Base-by-base conservation (phyloP, 2,329 filamentous ascomycete species). In the Meredithiella fracta region DNA sequence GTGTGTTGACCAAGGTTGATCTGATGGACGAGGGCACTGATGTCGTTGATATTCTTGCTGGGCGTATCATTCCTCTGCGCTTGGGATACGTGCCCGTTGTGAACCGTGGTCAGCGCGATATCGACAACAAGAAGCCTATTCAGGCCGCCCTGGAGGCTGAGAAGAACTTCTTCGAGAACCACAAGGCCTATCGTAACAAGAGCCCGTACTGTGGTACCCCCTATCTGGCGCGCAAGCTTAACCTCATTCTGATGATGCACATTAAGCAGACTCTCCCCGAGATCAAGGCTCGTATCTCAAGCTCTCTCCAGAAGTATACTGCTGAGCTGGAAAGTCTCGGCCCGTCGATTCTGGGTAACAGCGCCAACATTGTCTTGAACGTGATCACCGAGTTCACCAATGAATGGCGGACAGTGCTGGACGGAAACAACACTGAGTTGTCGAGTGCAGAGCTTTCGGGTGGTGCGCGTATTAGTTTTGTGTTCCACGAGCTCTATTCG, bases 181-280 rank as follows among this genome's bases (percentile, higher is more conserved):
- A 98, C 78, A 94, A 94, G 73, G 91, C 92, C 34, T 98, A 98
- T 71, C 80, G 90, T 59, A 98, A 97, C 73, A 98, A 98, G 81
- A 90, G 88, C 67, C 86, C 90, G 4, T 98, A 98, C 76, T 98
- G 92, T 70, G 92, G 92, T 68, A 98, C 92, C 2, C 92, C 92
- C 3, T 98, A 98, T 67, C 76, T 98, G 59, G 92, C 92, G 3
- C 83, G 91, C 63, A 98, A 98, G 72, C 80, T 98, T 59, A 98
- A 98, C 71, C 76, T 98, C 65, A 97, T 98, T 66, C 78, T 98
- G 63, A 97, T 98, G 91, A 98, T 98, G 92, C 92, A 98, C 74
- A 98, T 98, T 75, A 98, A 98, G 73, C 91, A 98, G 73, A 98
- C 92, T 1, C 79, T 98, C 14, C 92, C 92, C 42, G 92, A 98